These are phyloP conservation scores for Phytophthora boehmeriae DNA, from an alignment of 352 stramenopile genomes.

Conservation along the genomic window DNA sequence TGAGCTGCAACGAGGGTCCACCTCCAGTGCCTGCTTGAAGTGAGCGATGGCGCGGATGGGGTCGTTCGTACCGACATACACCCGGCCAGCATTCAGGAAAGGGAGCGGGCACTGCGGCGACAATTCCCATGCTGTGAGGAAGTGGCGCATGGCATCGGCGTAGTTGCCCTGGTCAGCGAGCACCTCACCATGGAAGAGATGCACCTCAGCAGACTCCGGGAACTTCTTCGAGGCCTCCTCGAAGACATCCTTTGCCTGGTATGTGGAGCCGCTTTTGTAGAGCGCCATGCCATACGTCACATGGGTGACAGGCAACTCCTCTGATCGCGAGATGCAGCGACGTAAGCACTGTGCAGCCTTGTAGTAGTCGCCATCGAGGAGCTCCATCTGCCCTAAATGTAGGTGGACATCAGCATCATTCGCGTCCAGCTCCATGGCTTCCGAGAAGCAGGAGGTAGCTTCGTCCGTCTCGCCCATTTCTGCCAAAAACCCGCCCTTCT, in stretches of 20 bases:
- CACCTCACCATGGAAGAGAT: slow-evolving; percentile 86
- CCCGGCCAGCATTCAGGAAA: slow-evolving; percentile 84
- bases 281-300: slow-evolving; percentile 88
- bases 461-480: slow-evolving; percentile 75
- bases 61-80: slow-evolving; percentile 87
- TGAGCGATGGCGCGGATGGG: slow-evolving; percentile 80
- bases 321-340: slow-evolving; percentile 76
- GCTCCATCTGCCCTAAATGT: slow-evolving; percentile 82
- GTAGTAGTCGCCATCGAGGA: slow-evolving; percentile 80
- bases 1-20: slow-evolving; percentile 81
- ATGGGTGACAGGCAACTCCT: slow-evolving; percentile 72
- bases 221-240: slow-evolving; percentile 68
- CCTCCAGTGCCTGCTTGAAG: slow-evolving; percentile 78
- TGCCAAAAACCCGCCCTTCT: slow-evolving; percentile 83
- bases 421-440: slow-evolving; percentile 69
- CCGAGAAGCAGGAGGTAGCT: slow-evolving; percentile 63
- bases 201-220: slow-evolving; percentile 73
- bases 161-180: slow-evolving; percentile 86
- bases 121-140: slow-evolving; percentile 69
- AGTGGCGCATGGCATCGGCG: slow-evolving; percentile 79
- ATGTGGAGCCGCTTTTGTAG: slow-evolving; percentile 85
- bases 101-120: slow-evolving; percentile 79
- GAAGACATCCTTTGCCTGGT: slow-evolving; percentile 86
- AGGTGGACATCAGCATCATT: slow-evolving; percentile 83
- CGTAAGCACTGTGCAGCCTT: slow-evolving; percentile 73